Base-by-base conservation (phyloP, 768 basidiomycete genomes). In the Pleurotus giganteus region DNA sequence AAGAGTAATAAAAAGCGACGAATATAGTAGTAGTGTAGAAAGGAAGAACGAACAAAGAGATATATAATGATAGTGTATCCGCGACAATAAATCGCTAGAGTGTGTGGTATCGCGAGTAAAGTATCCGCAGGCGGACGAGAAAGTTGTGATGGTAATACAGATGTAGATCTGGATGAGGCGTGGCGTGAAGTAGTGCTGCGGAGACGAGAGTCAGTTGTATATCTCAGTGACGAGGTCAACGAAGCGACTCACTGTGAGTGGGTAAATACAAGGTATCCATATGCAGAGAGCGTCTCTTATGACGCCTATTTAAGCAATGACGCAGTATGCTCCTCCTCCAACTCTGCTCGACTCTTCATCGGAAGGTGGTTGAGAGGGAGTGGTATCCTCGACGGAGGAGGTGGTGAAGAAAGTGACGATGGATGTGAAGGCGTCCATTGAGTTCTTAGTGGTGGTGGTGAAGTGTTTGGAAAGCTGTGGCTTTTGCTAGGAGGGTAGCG, bases 391-490 rank as follows among this genome's bases (percentile, higher is more conserved):
- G 9, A 19, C 43, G 26, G 55, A 29, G 47, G 47, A 17, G 31
- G 47, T 19, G 19, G 55, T 49, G 37, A 52, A 44, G 57, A 59
- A 17, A 54, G 55, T 39, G 39, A 44, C 24, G 53, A 54, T 31
- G 36, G 52, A 21, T 13, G 52, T 15, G 24, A 53, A 53, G 26
- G 52, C 41, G 42, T 53, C 52, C 52, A 53, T 53, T 51, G 49
- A 21, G 15, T 24, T 32, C 12, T 15, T 34, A 28, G 23, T 36
- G 4, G 2, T 5, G 23, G 21, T 26, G 49, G 37, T n/a, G 34
- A 51, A 17, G 34, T 23, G 7, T n/a, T 23, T 12, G 17, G 26
- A 12, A 7, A 24, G 17, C 24, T 45, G 44, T 26, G 44, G 19
- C 19, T 15, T 13, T 41, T 41, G 19, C 7, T 17, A 17, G 39